These are phyloP conservation scores for Patellifolia procumbens DNA, from an alignment of 179 eudicot genomes.

Conservation along the genomic window DNA sequence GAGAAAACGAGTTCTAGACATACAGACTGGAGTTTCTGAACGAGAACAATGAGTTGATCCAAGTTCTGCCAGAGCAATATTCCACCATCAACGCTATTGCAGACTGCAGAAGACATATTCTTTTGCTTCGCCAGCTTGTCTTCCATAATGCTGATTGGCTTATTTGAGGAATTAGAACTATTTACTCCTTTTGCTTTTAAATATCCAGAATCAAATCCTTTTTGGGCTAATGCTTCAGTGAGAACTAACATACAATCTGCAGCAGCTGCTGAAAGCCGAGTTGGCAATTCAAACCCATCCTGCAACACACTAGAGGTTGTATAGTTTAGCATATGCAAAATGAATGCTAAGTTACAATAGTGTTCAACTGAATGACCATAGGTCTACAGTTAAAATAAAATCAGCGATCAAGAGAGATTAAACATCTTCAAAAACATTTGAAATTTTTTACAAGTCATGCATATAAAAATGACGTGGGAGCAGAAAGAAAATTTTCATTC, in stretches of 20 bases:
- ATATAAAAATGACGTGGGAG: neutral
- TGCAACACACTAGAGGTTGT: constrained; percentile 53
- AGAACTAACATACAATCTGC: constrained; percentile 72
- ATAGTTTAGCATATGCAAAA: constrained; percentile 18
- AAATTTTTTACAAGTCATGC: constrained; percentile 2
- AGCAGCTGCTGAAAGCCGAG: constrained; percentile 78
- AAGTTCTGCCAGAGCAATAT: constrained; percentile 68
- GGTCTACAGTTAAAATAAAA: neutral
- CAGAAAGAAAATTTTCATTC: neutral
- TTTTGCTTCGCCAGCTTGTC: constrained; percentile 38
- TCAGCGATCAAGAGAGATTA: neutral
- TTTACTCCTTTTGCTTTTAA: constrained; percentile 36
- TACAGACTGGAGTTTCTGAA: constrained; percentile 65
- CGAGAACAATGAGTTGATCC: constrained; percentile 59
- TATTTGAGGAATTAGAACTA: constrained; percentile 22
- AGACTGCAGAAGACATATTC: constrained; percentile 38
- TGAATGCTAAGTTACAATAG: neutral
- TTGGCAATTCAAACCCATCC: constrained; percentile 83
- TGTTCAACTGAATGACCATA: neutral
- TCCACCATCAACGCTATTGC: constrained; percentile 41
- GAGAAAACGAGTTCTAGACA: constrained; percentile 27
- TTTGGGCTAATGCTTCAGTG: constrained; percentile 53
- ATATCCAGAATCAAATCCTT: constrained; percentile 31
- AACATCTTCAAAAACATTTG: neutral
- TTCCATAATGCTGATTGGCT: constrained; percentile 31